Percentiles rank a stretch among this genome's conserved stretches.
Conservation (phyloP, 768 basidiomycete species). For the Termitomyces sp. region DNA sequence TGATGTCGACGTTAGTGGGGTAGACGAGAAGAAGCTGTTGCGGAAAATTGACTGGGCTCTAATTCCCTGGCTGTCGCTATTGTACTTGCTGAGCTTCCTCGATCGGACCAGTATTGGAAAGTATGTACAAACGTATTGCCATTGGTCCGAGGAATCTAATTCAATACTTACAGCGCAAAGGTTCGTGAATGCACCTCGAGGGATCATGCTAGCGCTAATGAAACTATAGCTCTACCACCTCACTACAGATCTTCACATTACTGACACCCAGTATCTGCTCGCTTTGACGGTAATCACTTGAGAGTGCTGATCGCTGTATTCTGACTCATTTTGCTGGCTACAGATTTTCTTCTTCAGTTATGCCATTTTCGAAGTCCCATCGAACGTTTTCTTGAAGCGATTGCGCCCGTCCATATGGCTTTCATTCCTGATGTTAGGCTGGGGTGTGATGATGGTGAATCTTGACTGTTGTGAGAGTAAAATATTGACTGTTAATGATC, state of each 20-base stretch:
- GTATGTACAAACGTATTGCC: conserved; percentile 27
- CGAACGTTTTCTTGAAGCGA: conserved; percentile 67
- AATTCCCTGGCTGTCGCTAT: conserved; percentile 66
- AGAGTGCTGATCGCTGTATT: conserved; percentile 10
- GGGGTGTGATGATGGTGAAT: conserved; percentile 73
- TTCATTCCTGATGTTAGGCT: conserved; percentile 64
- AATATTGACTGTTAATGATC: conserved; percentile 10
- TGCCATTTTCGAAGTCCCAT: conserved; percentile 72
- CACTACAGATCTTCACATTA: conserved; percentile 51
- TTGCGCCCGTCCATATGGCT: conserved; percentile 77
- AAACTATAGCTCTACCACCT: conserved; percentile 55
- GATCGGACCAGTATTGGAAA: conserved; percentile 50
- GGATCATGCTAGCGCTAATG: background rate
- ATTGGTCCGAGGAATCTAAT: conserved; percentile 2
- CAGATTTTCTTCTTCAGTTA: conserved; percentile 57
- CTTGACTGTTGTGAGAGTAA: background rate
- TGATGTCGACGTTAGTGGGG: conserved; percentile 50
- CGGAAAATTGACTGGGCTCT: conserved; percentile 66
- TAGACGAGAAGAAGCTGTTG: conserved; percentile 66
- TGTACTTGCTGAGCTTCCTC: conserved; percentile 71
- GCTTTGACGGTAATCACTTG: conserved; percentile 43
- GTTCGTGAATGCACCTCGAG: conserved; percentile 16
- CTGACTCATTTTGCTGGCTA: background rate
- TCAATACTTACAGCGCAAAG: conserved; percentile 34
- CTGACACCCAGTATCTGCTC: conserved; percentile 61